Base-by-base conservation (phyloP, 441 rosid genomes). In the Adansonia rubrostipa region DNA sequence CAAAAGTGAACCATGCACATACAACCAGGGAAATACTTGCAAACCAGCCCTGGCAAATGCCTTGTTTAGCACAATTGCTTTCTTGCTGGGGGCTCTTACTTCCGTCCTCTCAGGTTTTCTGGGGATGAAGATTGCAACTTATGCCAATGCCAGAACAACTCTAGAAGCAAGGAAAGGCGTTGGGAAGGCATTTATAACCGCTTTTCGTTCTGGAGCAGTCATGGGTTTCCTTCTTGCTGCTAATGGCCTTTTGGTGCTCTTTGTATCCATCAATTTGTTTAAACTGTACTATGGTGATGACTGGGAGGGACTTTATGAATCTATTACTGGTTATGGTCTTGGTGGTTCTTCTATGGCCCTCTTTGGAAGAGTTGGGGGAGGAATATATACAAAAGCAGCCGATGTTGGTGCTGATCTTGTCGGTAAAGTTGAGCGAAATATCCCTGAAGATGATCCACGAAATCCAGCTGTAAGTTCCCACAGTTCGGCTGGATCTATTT, bases 311-410 rank as follows among this genome's bases (percentile, higher is more conserved):
- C 92, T 91, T 2, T 91, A 83, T 69, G 92, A 91, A 78, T 87
- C 95, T 24, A 91, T 91, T n/a, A 91, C 95, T 1, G 95, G 93
- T 62, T 91, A 91, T 79, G 93, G 88, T 33, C 87, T 91, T 5
- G 88, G 95, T 0, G 95, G 93, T 6, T 84, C 95, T 65, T 91
- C 93, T 14, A 89, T 89, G 93, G 95, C 89, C 0, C 89, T 89
- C 48, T 91, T 91, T 56, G 93, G 93, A 53, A 83, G 93, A 82
- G 92, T 91, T 48, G 95, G 93, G 0, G 89, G 95, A 33, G 93
- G 89, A 61, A 91, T 91, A 28, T 89, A 89, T 77, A 89, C 88
- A 3, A 87, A 87, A 80, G 88, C 86, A 57, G 84, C 85, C 22
- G 90, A 86, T 77, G 86, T 87, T 0, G 90, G 90, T 5, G 90